Evolutionary conservation across 805 yeast species (phyloP), one percentile per base, ranked within the genome.

Genomic region (Hanseniaspora meyeri): DNA sequence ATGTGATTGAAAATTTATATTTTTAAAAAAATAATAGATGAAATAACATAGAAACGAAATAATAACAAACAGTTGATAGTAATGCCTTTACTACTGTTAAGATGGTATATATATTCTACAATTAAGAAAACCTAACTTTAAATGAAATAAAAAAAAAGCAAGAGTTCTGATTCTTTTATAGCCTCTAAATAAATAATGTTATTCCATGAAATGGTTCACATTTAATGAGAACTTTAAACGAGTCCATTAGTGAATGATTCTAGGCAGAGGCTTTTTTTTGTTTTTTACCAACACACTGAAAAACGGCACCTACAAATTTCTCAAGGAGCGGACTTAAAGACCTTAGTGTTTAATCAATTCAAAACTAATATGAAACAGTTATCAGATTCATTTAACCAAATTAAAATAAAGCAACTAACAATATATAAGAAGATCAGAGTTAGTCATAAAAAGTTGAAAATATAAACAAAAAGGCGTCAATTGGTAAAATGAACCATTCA

Each of bases 1-100:
- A 24, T 12, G 40, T 16, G n/a, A 16, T 16, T 24, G 27, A 24
- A 24, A 3, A 4, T 3, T 24, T 24, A 24, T 24, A 24, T 16
- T 34, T 34, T 34, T 34, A 4, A 10, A 11, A 10, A 71, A 46
- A 51, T 20, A 32, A 39, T 40, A 32, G 19, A 53, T 51, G 47
- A 32, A 14, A 39, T 43, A 20, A 32, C 27, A 34, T 37, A 24
- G 27, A 24, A 24, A 24, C 27, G 36, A 31, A 40, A 46, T 38
- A 37, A 31, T 24, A 46, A 46, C 36, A 50, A 34, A 42, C 34
- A 19, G n/a, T 19, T 19, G 32, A 48, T 14, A 27, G 19, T 29
- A 42, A 45, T 20, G 38, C 27, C 39, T 11, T 34, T 27, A 16
- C 27, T 43, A 11, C 38, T 12, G 37, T 34, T 16, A 36, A 12